phyloP scores from a whole-genome alignment of 169 alveolate species.

The Eimeria acervulina region DNA sequence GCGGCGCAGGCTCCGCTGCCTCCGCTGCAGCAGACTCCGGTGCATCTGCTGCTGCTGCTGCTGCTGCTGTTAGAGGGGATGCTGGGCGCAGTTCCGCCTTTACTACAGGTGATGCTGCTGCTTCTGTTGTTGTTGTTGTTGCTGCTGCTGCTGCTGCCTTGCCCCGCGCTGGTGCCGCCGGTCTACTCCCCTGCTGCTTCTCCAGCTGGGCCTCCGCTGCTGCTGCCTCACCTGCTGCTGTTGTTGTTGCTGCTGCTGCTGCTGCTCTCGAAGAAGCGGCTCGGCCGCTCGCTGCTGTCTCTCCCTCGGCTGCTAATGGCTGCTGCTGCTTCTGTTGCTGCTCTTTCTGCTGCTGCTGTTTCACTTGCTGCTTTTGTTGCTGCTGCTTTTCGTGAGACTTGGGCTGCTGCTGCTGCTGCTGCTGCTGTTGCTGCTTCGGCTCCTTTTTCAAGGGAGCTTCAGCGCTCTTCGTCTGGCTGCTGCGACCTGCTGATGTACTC shows the following conservation, averaged over 20 bases:
- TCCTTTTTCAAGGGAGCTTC: background rate
- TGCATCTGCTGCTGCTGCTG: background rate
- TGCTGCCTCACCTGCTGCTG: slow-evolving; percentile 11
- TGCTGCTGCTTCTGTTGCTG: background rate
- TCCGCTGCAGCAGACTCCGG: background rate
- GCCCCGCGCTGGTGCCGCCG: slow-evolving; percentile 28
- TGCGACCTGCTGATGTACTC: background rate
- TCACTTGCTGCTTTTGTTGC: slow-evolving; percentile 39
- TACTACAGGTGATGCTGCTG: background rate
- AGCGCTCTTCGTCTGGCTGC: background rate
- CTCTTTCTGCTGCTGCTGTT: slow-evolving; percentile 15
- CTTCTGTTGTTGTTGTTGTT: background rate
- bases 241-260: background rate
- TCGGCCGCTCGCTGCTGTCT: background rate
- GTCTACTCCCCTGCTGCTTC: background rate
- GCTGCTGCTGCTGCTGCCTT: slow-evolving; percentile 6
- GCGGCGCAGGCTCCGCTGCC: background rate
- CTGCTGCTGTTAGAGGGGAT: background rate
- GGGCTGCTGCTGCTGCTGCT: slow-evolving; percentile 8
- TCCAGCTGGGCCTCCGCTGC: background rate
- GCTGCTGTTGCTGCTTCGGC: slow-evolving; percentile 54
- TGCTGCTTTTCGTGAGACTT: background rate
- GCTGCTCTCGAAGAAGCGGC: background rate
- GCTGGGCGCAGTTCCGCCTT: background rate
- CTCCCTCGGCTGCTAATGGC: background rate